Evolutionary conservation across 139 green algal genomes (phyloP), one percentile per base, ranked within the genome.

Genomic region (Gonium pectorale): DNA sequence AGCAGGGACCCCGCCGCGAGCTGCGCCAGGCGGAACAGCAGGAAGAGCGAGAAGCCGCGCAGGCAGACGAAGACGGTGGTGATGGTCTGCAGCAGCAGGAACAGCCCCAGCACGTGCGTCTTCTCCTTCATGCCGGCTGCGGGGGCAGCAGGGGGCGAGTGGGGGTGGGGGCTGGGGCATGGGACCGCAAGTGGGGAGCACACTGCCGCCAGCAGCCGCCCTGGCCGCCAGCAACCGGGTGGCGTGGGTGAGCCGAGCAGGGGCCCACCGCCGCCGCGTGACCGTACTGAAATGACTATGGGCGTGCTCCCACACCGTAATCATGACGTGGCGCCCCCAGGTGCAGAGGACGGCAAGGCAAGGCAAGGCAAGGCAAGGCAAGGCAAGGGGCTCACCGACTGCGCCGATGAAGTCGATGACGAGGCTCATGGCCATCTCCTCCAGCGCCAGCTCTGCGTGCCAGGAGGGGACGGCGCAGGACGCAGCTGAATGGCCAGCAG

Each of bases 11-110:
- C 52, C 33, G 13, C 51, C 24, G 22, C 35, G 35, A 80, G 52
- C 72, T 80, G 43, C 9, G 26, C 24, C 21, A 40, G 3, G 11
- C 72, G 59, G 44, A 68, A 22, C 27, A 80, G 38, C 52, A 80
- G 33, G 51, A 80, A 80, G 35, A 80, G 72, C 21, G 72, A 68
- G 72, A 80, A 68, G 72, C 72, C 72, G 44, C 52, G 38, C n/a
- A 80, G 33, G 22, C 52, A 43, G 2, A 80, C 27, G 9, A 80
- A 29, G 0, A 80, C 35, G 37, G 72, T 80, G 72, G 35, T 37
- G 24, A 80, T 80, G 33, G 35, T 29, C 35, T 80, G 51, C 19
- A 68, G 52, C 29, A 68, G 59, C 37, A 68, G 60, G 54, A 68
- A 80, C 2, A 80, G 72, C 1, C 52, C 52, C 35, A 67, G 35